Base-by-base conservation (phyloP, 2,329 filamentous ascomycete genomes). In the Rugonectria rugulosa region DNA sequence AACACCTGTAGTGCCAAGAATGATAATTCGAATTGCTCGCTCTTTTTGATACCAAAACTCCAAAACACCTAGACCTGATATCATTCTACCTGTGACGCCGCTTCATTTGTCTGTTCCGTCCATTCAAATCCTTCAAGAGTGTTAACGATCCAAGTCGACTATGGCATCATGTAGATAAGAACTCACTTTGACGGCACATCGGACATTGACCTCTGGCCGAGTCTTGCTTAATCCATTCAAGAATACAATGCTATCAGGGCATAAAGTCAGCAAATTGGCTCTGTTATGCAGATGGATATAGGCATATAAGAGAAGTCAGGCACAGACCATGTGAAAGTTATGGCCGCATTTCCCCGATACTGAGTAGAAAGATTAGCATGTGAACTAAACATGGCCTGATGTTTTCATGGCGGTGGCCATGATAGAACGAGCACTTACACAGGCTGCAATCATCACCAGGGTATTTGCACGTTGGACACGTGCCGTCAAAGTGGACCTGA, bases 331-430 rank as follows among this genome's bases (percentile, higher is more conserved):
- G 75, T 99, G 95, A 71, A 99, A 99, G 61, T 92, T 97, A 74
- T 99, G 95, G 5, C 92, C 94, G 76, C 95, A 99, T 79, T 94
- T 96, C 37, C 95, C 95, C 58, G 95, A 93, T 63, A 97, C 94
- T 97, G 50, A 29, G 45, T 44, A 32, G 47, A 32, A 42, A n/a
- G 27, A 51, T 66, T 56, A 67, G 64, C 53, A 60, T 54, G 26
- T 19, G 45, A 46, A 41, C 24, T 14, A 41, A 52, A 57, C 8
- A 62, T 59, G 60, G 57, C 36, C 53, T 62, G 43, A 54, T 60
- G 37, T 19, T 15, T n/a, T 17, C 24, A 49, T 23, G n/a, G 15
- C 11, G 32, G 42, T 44, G 24, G 38, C 4, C n/a, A 37, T 47
- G 38, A 17, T 49, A 38, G 7, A 14, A 20, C 27, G 40, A 41